phyloP scores from a whole-genome alignment of 495 filamentous ascomycete species.

The Penicillium atrosanguineum region DNA sequence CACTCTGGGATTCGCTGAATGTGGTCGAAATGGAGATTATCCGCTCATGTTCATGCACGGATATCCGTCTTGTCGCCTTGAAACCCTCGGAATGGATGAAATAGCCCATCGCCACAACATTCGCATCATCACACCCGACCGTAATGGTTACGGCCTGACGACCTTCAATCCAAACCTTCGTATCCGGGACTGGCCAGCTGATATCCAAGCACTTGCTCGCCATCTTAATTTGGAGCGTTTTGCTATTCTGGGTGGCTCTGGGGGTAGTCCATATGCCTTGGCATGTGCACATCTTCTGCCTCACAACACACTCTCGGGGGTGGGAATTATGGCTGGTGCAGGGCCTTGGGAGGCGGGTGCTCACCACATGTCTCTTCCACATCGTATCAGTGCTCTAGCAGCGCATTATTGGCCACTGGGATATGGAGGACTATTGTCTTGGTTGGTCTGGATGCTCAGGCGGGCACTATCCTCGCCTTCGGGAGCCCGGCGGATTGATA shows the following conservation, averaged over 20 bases:
- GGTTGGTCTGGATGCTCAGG: conserved; percentile 7
- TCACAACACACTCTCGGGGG: conserved; percentile 26
- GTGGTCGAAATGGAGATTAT: conserved; percentile 31
- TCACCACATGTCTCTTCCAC: conserved; percentile 7
- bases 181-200: conserved; percentile 40
- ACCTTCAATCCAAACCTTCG: conserved; percentile 32
- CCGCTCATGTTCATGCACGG: conserved; percentile 46
- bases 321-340: conserved; percentile 35
- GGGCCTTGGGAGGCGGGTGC: conserved; percentile 29
- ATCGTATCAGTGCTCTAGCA: conserved; percentile 10
- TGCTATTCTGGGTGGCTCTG: conserved; percentile 42
- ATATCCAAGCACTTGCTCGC: conserved; percentile 35
- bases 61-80: conserved; percentile 40
- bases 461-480: conserved; percentile 2
- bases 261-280: conserved; percentile 46
- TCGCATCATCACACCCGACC: conserved; percentile 39
- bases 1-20: conserved; percentile 38
- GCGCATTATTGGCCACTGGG: conserved; percentile 8
- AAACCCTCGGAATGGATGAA: conserved; percentile 29
- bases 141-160: conserved; percentile 46
- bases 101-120: conserved; percentile 24
- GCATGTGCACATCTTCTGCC: conserved; percentile 42
- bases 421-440: neutral
- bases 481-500: conserved; percentile 12
- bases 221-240: conserved; percentile 35